Evolutionary conservation across 164 flowering plant species (phyloP).

Genomic region (Tinospora cordifolia): DNA sequence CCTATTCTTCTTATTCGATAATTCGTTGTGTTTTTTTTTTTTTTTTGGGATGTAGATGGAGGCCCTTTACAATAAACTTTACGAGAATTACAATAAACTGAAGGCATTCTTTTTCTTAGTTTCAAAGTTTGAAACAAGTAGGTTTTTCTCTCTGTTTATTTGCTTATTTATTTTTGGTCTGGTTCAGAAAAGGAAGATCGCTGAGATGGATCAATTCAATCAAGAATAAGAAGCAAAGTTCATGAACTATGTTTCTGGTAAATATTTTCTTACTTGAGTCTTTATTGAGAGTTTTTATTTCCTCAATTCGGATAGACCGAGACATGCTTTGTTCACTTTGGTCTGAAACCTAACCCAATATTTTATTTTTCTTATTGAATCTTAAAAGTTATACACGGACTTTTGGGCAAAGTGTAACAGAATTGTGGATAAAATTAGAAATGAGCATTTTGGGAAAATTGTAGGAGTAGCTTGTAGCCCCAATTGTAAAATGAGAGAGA

Average conservation of each 20-base stretch:
- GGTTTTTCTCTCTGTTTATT: neutral
- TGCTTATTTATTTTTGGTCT: neutral
- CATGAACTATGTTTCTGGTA: conserved; percentile 39
- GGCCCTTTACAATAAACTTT: conserved; percentile 49
- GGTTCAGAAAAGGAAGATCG: conserved; percentile 32
- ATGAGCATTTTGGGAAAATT: too few relatives aligned
- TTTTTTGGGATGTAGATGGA: conserved; percentile 37
- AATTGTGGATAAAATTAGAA: too few relatives aligned
- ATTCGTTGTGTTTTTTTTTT: conserved; percentile 7
- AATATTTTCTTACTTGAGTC: neutral
- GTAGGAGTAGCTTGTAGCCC: too few relatives aligned
- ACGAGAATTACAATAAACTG: conserved; percentile 44
- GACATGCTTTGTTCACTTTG: neutral
- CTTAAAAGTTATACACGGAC: too few relatives aligned
- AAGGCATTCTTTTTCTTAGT: conserved; percentile 30
- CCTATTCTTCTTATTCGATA: neutral
- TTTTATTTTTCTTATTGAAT: too few relatives aligned
- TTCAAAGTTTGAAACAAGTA: neutral
- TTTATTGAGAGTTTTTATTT: neutral
- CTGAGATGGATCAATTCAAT: conserved; percentile 39
- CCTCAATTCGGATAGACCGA: neutral
- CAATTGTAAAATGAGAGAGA: too few relatives aligned
- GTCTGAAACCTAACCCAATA: neutral
- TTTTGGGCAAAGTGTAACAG: too few relatives aligned
- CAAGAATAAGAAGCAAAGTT: conserved; percentile 57